A percentile compares a stretch with the other conserved stretches of the same genome.
Evolutionary conservation across 2,329 filamentous ascomycete genomes (phyloP).

Genomic region (Epichloe scottii): DNA sequence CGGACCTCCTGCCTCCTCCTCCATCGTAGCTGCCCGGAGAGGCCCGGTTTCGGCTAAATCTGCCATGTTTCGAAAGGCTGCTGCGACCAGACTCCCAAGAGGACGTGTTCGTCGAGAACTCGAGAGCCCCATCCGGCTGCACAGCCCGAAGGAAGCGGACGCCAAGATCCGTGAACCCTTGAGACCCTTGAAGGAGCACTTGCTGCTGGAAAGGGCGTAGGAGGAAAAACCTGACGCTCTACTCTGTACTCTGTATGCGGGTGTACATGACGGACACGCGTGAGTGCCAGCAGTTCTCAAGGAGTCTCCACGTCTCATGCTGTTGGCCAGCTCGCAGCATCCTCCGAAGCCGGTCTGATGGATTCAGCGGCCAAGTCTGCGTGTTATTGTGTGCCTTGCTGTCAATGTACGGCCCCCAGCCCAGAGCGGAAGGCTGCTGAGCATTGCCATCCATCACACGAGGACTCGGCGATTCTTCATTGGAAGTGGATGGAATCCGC

Average conservation of each 20-base stretch:
- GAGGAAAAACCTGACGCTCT: slow-evolving; percentile 7
- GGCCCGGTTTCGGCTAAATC: not conserved
- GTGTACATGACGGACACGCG: slow-evolving; percentile 38
- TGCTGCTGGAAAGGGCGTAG: slow-evolving; percentile 18
- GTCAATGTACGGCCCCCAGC: slow-evolving; percentile 41
- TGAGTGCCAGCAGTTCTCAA: slow-evolving; percentile 28
- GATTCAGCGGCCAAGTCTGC: slow-evolving; percentile 42
- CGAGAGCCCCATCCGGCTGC: slow-evolving; percentile 15
- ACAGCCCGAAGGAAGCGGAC: slow-evolving; percentile 17
- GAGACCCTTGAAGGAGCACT: slow-evolving; percentile 17
- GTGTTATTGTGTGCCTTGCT: slow-evolving; percentile 55
- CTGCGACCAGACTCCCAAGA: slow-evolving; percentile 5
- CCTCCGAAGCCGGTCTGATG: slow-evolving; percentile 31
- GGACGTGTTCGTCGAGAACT: slow-evolving; percentile 8
- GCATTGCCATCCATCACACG: slow-evolving; percentile 48
- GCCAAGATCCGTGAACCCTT: slow-evolving; percentile 16
- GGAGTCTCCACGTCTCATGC: slow-evolving; percentile 24
- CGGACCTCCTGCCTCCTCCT: too few species aligned
- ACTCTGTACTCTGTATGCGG: slow-evolving; percentile 17
- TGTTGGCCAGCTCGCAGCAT: slow-evolving; percentile 18
- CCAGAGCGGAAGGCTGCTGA: slow-evolving; percentile 45
- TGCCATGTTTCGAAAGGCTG: not conserved
- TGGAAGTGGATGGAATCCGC: slow-evolving; percentile 53
- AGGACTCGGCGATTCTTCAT: slow-evolving; percentile 53
- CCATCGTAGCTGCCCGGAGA: too few species aligned